These are phyloP conservation scores for Yarrowia osloensis DNA, from an alignment of 805 yeast genomes.

Conservation along the genomic window DNA sequence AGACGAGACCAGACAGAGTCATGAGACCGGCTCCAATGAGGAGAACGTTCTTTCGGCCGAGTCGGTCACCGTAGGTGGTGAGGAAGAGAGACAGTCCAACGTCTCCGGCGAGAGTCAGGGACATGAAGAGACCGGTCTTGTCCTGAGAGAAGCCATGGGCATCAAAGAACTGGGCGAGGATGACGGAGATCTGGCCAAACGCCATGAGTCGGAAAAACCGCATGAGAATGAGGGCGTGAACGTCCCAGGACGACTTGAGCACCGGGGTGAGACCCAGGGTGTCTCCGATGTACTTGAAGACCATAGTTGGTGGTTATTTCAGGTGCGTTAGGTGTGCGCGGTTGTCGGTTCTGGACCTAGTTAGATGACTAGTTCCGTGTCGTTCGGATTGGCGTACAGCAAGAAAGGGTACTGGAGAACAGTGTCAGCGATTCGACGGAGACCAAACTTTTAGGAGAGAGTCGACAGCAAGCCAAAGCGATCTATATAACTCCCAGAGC, in stretches of 20 bases:
- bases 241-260: conserved; percentile 46
- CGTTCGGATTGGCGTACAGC: neutral
- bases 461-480: neutral
- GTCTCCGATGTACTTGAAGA: conserved; percentile 4
- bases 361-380: neutral
- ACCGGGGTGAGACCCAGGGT: conserved; percentile 25
- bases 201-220: conserved; percentile 71
- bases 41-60: conserved; percentile 71
- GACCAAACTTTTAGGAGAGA: neutral
- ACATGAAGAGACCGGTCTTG: conserved; percentile 76
- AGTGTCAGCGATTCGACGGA: neutral
- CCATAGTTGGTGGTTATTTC: neutral
- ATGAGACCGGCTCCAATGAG: conserved; percentile 64
- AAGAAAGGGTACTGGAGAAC: neutral
- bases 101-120: conserved; percentile 78
- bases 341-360: neutral
- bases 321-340: neutral
- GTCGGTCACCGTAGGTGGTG: conserved; percentile 73
- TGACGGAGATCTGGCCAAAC: conserved; percentile 78
- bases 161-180: conserved; percentile 66
- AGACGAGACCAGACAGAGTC: conserved; percentile 65
- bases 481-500: conserved; percentile 12
- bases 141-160: conserved; percentile 57
- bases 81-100: conserved; percentile 66
- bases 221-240: conserved; percentile 64